phyloP scores from a whole-genome alignment of 169 alveolate genomes.

The Neospora caninum region DNA sequence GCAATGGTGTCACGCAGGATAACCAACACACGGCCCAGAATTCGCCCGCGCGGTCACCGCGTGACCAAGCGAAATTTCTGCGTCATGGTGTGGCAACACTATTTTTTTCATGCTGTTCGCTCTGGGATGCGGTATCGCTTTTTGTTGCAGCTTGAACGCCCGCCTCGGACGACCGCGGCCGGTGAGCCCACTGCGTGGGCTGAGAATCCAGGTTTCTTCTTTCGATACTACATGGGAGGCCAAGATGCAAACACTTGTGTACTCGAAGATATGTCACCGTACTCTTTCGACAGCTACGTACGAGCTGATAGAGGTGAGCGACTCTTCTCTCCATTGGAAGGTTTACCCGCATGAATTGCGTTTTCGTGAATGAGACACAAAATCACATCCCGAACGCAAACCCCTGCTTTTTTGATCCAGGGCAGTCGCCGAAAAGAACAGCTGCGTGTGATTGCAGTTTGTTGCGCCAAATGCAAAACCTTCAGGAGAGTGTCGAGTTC shows the following conservation, averaged over 20 bases:
- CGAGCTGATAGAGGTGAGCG: slow-evolving; percentile 18
- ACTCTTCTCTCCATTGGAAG: neutral
- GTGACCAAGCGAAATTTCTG: too few species aligned
- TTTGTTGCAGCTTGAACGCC: slow-evolving; percentile 6
- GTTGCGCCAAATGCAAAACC: too few species aligned
- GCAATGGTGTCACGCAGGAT: neutral
- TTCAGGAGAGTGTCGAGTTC: too few species aligned
- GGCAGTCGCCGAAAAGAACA: neutral
- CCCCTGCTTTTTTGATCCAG: neutral
- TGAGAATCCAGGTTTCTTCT: slow-evolving; percentile 30
- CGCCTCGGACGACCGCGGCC: neutral
- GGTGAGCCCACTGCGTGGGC: slow-evolving; percentile 52
- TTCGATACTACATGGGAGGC: slow-evolving; percentile 55
- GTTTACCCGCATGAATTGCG: neutral
- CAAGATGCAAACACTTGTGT: slow-evolving; percentile 41
- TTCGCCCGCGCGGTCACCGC: neutral
- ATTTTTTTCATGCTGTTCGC: too few species aligned
- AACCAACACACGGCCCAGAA: neutral
- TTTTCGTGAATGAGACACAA: neutral
- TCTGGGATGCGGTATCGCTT: too few species aligned
- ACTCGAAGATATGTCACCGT: slow-evolving; percentile 11
- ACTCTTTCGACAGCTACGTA: slow-evolving; percentile 34
- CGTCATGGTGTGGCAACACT: too few species aligned
- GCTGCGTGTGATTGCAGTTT: too few species aligned
- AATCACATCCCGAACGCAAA: neutral